These are phyloP conservation scores for Cucumis sativus DNA, from an alignment of 306 rosid genomes.

Conservation along the genomic window DNA sequence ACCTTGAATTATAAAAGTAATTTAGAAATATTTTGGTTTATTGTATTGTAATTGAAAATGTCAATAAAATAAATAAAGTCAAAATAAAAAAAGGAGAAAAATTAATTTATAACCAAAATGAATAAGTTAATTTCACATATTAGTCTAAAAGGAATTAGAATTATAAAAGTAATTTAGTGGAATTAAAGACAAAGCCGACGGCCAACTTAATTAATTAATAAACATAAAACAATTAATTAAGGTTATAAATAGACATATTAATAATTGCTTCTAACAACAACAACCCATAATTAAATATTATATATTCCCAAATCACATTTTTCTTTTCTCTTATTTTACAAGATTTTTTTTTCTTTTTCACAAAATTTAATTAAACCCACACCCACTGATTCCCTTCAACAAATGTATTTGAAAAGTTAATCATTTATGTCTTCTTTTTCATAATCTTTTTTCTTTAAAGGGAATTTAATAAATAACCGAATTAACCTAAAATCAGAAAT, in stretches of 20 bases:
- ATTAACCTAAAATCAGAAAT: background rate
- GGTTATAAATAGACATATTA: background rate
- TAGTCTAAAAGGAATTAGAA: background rate
- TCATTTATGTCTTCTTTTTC: background rate
- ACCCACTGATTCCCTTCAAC: background rate
- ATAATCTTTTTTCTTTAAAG: background rate
- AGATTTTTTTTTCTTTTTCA: background rate
- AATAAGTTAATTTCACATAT: no score
- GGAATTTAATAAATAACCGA: background rate
- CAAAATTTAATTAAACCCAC: background rate
- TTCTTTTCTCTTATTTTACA: background rate
- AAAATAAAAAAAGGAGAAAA: no score
- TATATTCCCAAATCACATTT: background rate
- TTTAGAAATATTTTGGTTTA: no score
- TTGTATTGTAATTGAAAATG: no score
- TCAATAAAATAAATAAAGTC: no score
- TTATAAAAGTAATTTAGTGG: background rate
- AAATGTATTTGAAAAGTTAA: background rate
- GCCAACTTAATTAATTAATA: background rate
- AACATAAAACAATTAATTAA: background rate
- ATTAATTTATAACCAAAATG: no score
- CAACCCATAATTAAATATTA: background rate
- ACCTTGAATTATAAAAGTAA: no score
- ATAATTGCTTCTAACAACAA: background rate
- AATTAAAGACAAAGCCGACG: background rate